Evolutionary conservation across 179 eudicot genomes (phyloP), one percentile per base, ranked within the genome.

Genomic region (Pouteria campechiana): DNA sequence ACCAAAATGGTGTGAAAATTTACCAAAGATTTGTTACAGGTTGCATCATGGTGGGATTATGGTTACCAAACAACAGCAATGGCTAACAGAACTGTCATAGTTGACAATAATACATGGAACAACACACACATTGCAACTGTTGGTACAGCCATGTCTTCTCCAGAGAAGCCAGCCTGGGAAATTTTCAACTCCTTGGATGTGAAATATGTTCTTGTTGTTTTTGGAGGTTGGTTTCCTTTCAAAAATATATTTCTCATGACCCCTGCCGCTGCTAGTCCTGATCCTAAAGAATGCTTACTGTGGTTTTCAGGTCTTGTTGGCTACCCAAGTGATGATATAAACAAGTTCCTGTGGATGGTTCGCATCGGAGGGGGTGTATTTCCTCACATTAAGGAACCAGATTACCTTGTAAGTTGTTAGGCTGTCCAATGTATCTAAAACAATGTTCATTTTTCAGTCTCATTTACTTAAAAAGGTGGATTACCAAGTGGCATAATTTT

Each of bases 21-120:
- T n/a, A n/a, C n/a, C n/a, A n/a, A n/a, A n/a, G n/a, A 27, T 52
- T 49, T 53, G 17, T 68, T 29, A 55, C 70, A 83, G 94, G 85
- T 83, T 59, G 94, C 93, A 55, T 92, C 96, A 47, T 92, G 99
- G 99, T 92, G 99, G 99, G 99, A 92, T 50, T 92, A 92, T 64
- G 99, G 99, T 52, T 92, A 92, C 65, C 96, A 87, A 70, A 92
- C 95, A 46, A 92, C 99, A 37, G 99, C 99, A 32, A 92, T 87
- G 99, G 99, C 94, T 37, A 92, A 92, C 67, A 76, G 96, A 37
- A 92, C 99, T 32, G 99, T 92, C 44, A 87, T 92, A 53, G 96
- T 92, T 41, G 99, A 92, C 67, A 92, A 87, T 46, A 92, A 92
- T 65, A 92, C 99, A 16, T 92, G 99, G 99, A 92, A 92, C 60